Evolutionary conservation across 1,139 yeast species (phyloP).

Genomic region (Pichia sp.): DNA sequence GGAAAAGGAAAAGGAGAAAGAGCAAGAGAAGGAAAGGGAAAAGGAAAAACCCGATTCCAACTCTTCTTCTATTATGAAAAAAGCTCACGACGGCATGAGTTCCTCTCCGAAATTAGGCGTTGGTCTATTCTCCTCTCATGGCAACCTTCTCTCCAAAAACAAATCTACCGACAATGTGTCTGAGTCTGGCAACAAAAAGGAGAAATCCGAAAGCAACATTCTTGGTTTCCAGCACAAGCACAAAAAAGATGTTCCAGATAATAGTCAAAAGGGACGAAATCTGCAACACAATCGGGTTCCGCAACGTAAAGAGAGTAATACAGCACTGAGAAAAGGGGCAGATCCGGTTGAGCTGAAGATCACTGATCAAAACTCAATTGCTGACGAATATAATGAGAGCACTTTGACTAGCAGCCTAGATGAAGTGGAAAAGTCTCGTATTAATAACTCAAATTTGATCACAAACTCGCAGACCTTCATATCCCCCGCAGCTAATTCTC

Average conservation of each 20-base stretch:
- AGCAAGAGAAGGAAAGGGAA: slow-evolving; percentile 4
- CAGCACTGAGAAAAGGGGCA: not conserved
- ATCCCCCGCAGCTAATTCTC: not conserved
- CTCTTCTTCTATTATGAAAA: slow-evolving; percentile 1
- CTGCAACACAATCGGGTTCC: not conserved
- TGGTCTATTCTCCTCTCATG: slow-evolving; percentile 11
- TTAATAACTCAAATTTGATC: not conserved
- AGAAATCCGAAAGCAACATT: slow-evolving; percentile 1
- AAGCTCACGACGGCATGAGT: not conserved
- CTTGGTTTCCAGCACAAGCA: slow-evolving; percentile 4
- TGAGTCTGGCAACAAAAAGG: slow-evolving; percentile 7
- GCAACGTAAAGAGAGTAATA: not conserved
- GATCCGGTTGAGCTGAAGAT: not conserved
- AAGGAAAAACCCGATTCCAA: not conserved
- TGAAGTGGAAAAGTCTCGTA: slow-evolving; percentile 18
- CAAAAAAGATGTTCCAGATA: not conserved
- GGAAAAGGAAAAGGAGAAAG: slow-evolving; percentile 11
- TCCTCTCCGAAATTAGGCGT: slow-evolving; percentile 17
- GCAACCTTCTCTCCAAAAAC: slow-evolving; percentile 5
- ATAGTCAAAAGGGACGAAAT: not conserved
- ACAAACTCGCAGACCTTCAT: not conserved
- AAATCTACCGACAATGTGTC: slow-evolving; percentile 13
- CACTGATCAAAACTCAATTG: not conserved
- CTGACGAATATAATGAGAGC: slow-evolving; percentile 7
- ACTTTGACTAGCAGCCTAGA: slow-evolving; percentile 18